Percentiles rank a stretch among this genome's conserved stretches.
Evolutionary conservation across 1,139 yeast species (phyloP).

Genomic region (Sugiyamaella grinbergsii): DNA sequence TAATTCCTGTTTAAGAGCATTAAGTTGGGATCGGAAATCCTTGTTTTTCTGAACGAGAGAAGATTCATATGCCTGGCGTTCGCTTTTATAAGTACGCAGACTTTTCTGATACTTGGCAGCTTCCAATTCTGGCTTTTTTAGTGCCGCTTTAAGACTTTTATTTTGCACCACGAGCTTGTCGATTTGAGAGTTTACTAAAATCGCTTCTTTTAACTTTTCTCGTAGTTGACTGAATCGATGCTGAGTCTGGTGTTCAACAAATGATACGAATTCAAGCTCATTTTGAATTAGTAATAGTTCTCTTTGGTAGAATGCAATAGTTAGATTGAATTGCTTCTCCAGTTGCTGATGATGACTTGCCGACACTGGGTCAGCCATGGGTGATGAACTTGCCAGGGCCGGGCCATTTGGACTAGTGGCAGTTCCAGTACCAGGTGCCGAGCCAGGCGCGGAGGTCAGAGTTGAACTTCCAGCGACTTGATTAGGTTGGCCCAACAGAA

Average conservation of each 20-base stretch:
- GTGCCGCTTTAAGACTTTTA: conserved; percentile 34
- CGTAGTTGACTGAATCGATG: conserved; percentile 48
- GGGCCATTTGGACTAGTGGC: conserved; percentile 15
- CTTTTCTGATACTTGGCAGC: conserved; percentile 35
- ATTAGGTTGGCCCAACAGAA: conserved; percentile 12
- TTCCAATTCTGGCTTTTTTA: conserved; percentile 39
- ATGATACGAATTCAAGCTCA: conserved; percentile 64
- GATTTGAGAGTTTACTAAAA: conserved; percentile 36
- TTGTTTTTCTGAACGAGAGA: conserved; percentile 41
- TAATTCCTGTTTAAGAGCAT: conserved; percentile 35
- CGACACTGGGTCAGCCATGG: conserved; percentile 2
- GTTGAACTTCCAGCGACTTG: conserved; percentile 13
- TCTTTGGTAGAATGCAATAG: conserved; percentile 54
- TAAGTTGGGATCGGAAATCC: conserved; percentile 37
- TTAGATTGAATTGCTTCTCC: conserved; percentile 18
- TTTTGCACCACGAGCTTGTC: conserved; percentile 39
- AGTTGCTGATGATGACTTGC: conserved; percentile 13
- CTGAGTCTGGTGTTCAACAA: conserved; percentile 55
- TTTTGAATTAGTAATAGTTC: conserved; percentile 60
- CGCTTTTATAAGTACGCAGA: conserved; percentile 38
- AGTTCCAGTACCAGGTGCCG: conserved; percentile 14
- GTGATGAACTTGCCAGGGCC: conserved; percentile 3
- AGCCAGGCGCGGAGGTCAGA: conserved; percentile 10
- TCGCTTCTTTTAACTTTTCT: conserved; percentile 43
- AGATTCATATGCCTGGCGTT: conserved; percentile 43